Evolutionary conservation across 2,329 filamentous ascomycete genomes (phyloP), one percentile per base, ranked within the genome.

Genomic region (Sporothrix pseudoabietina): DNA sequence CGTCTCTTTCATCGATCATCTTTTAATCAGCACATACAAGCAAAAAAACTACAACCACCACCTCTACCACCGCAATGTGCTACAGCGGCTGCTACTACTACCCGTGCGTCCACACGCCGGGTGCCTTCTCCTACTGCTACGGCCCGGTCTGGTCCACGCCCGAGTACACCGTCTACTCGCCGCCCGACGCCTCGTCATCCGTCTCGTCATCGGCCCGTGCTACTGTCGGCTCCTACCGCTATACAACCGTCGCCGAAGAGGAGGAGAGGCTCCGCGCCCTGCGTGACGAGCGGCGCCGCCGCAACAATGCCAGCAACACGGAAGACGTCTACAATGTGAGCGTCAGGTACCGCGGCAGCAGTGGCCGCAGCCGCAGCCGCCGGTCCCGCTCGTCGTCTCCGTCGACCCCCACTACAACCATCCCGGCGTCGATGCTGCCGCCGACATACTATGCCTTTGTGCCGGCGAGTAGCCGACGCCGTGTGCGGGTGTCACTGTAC

Each of bases 271-370:
- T 66, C 4, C 61, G 61, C 10, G 16, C 4, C 1, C 22, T 16
- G 10, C 12, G 61, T 22, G 8, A n/a, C n/a, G 52, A 55, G 22
- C 39, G 61, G 39, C 61, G 39, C 61, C 61, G 39, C 61, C 44
- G 41, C 61, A 41, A 41, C 61, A 57, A 57, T 14, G 22, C 22
- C 26, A 9, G 4, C 19, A 6, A 1, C 7, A 39, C 14, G 9
- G 61, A 66, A 4, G 39, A 66, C 5, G 61, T 66, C 39, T 66
- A 66, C 61, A 66, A 47, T 44, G 61, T 66, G 61, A 66, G 61
- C 61, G 39, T 66, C 10, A 39, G 61, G 39, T 66, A 66, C 61
- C 61, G 61, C 22, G 6, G 59, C 1, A 10, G 61, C 61, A 30
- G 61, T 8, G 19, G 61, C 39, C 7, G 39, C 14, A 22, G 35